These are phyloP conservation scores for Canna indica DNA, from an alignment of 176 grass and related monocot genomes.

Conservation along the genomic window DNA sequence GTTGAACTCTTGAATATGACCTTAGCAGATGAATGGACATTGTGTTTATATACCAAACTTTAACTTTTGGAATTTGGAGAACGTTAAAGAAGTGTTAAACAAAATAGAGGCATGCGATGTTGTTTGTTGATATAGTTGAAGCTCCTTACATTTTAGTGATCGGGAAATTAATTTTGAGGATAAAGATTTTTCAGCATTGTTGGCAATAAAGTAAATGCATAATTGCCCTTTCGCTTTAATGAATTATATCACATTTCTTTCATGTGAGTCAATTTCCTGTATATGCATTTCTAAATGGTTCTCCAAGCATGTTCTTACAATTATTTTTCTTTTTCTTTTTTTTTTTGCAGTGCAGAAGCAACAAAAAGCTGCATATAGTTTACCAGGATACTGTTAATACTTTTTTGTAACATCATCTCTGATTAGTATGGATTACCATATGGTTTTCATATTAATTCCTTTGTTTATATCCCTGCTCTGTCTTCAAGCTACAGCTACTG, in stretches of 20 bases:
- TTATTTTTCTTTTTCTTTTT: conserved; percentile 17
- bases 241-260: not conserved
- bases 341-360: conserved; percentile 13
- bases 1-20: not conserved
- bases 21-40: not conserved
- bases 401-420: conserved; percentile 23
- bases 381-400: conserved; percentile 5
- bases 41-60: not conserved
- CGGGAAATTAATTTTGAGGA: not conserved
- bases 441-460: conserved; percentile 21
- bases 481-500: conserved; percentile 36
- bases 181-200: not conserved
- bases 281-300: not conserved
- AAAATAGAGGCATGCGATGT: not conserved
- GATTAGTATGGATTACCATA: conserved; percentile 24
- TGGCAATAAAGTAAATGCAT: not conserved
- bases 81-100: not conserved
- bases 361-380: not conserved
- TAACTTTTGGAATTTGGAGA: not conserved
- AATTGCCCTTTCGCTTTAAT: not conserved
- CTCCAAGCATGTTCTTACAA: conserved; percentile 12
- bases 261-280: conserved; percentile 5
- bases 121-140: not conserved
- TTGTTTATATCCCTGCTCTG: conserved; percentile 32
- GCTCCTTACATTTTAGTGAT: not conserved